Base-by-base conservation (phyloP, 2,329 filamentous ascomycete species). In the Cryphonectria radicalis region DNA sequence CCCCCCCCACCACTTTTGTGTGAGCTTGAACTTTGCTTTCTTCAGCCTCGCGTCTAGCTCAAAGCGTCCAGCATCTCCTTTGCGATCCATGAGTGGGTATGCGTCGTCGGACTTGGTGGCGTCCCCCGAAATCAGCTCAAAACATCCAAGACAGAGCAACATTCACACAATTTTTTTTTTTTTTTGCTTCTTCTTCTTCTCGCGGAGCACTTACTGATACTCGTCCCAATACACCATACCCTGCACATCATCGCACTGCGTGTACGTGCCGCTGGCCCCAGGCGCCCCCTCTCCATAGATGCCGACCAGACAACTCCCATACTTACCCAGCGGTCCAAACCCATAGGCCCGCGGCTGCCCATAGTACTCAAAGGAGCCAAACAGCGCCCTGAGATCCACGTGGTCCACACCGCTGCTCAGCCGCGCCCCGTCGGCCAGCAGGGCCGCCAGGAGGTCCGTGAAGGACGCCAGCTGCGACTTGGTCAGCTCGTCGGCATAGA, bases 181-280 rank as follows among this genome's bases (percentile, higher is more conserved):
- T 32, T 7, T 7, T 42, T 10, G 10, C 35, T 4, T 8, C 6
- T 11, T 40, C 37, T 32, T 10, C 37, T 25, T 13, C 32, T 10
- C 37, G 14, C 8, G 46, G 19, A 53, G 22, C 42, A 66, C 65
- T 60, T 25, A 59, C 65, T 67, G 65, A 53, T 67, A 67, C 53
- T 67, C 65, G 17, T 67, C 65, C 65, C 65, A 67, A 28, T 67
- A 67, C 65, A 67, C 65, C 65, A 53, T 28, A 4, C 32, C 65
- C 22, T 67, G 35, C 32, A 43, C 65, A 43, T 67, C n/a, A 28
- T 67, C 65, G 22, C 65, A 67, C 35, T 67, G 32, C 35, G 53
- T 37, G n/a, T 59, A 42, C n/a, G 65, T 59, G 11, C 65, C 65
- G 42, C 32, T 67, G 35, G 22, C 35, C 19, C 59, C 59, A 35